Evolutionary conservation across 2,329 filamentous ascomycete genomes (phyloP).

Genomic region (Cercospora sojina): DNA sequence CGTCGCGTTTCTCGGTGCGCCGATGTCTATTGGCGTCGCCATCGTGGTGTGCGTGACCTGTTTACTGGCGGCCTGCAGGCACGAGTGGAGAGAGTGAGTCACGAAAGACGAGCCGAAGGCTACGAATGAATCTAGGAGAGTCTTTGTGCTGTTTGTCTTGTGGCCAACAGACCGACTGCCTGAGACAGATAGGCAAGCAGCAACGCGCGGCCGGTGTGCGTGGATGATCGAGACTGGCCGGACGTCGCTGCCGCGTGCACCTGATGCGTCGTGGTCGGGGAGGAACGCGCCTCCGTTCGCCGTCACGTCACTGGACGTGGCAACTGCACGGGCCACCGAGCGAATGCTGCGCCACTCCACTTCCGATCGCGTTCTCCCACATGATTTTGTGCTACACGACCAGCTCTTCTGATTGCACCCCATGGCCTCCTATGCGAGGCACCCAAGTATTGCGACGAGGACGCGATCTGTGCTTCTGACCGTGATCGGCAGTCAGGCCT

Average conservation of each 20-base stretch:
- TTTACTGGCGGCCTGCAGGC: slow-evolving; percentile 21
- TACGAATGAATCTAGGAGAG: not conserved
- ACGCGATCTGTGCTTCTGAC: not conserved
- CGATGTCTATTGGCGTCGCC: slow-evolving; percentile 21
- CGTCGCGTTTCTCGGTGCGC: slow-evolving; percentile 34
- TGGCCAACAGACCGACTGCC: slow-evolving; percentile 21
- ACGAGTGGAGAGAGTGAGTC: slow-evolving; percentile 19
- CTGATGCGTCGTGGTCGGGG: slow-evolving; percentile 18
- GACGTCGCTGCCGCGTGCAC: slow-evolving; percentile 6
- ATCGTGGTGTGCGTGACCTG: slow-evolving; percentile 15
- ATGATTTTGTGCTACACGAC: not conserved
- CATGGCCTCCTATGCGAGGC: not conserved
- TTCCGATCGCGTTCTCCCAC: not conserved
- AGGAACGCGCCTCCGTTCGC: slow-evolving; percentile 12
- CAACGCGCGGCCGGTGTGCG: slow-evolving; percentile 8
- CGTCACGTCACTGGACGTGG: slow-evolving; percentile 9
- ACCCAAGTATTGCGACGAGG: not conserved
- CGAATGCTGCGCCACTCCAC: slow-evolving; percentile 1
- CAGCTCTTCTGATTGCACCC: not conserved
- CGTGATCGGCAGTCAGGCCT: slow-evolving; percentile 1
- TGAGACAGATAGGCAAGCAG: slow-evolving; percentile 28
- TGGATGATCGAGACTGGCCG: slow-evolving; percentile 13
- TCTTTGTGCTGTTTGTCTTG: slow-evolving; percentile 17
- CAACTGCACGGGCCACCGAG: not conserved
- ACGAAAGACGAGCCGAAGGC: slow-evolving; percentile 13